phyloP scores from a whole-genome alignment of 2,329 filamentous ascomycete genomes.

The Cryphonectria carpinicola region DNA sequence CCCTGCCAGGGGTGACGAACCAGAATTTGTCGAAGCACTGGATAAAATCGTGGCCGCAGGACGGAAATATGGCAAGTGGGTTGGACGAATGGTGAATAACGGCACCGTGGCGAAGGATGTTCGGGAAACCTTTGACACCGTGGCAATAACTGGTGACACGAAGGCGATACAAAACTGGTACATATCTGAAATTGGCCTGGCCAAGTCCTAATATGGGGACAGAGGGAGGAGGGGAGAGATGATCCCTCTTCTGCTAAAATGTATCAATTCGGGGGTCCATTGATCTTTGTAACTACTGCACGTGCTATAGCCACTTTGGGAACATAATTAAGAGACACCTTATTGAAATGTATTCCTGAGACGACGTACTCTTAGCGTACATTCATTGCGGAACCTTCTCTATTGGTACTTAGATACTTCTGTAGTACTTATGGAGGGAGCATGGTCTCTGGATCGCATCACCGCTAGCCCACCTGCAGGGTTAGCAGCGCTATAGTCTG shows the following conservation, averaged over 20 bases:
- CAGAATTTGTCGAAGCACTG: conserved; percentile 50
- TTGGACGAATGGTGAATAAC: conserved; percentile 51
- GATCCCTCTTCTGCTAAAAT: not conserved
- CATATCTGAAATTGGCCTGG: conserved; percentile 44
- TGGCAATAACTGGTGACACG: conserved; percentile 50
- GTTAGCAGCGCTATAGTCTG: not conserved
- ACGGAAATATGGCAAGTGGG: conserved; percentile 54
- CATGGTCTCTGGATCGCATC: not conserved
- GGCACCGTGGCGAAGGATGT: conserved; percentile 46
- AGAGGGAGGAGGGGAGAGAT: no score
- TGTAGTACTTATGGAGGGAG: not conserved
- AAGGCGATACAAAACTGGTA: conserved; percentile 57
- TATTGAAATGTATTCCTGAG: not conserved
- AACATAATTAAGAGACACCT: not conserved
- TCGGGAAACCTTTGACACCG: conserved; percentile 45
- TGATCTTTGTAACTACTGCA: not conserved
- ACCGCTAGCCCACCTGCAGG: not conserved
- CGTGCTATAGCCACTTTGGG: not conserved
- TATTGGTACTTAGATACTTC: not conserved
- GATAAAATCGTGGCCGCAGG: conserved; percentile 50
- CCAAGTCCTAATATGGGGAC: conserved; percentile 36
- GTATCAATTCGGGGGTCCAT: not conserved
- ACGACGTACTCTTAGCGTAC: not conserved
- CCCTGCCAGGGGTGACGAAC: conserved; percentile 51
- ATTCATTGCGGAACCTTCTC: no score